Evolutionary conservation across 257 asterid species (phyloP).

Genomic region (Lantana camara): DNA sequence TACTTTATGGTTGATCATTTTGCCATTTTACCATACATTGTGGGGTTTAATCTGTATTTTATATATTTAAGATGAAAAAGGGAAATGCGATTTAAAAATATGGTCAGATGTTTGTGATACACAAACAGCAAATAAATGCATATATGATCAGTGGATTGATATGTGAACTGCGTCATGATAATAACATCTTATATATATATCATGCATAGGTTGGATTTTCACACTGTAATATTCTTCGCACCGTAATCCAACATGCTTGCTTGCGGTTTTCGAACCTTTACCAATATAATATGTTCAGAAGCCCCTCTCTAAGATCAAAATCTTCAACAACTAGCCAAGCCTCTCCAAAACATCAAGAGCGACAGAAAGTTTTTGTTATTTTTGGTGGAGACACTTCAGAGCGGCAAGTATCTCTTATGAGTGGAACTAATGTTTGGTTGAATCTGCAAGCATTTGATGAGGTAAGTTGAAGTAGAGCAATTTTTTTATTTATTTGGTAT

Average conservation of each 20-base stretch:
- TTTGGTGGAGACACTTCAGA: conserved; percentile 92
- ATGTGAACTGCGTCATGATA: conserved; percentile 9
- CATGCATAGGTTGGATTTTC: conserved; percentile 83
- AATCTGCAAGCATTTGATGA: conserved; percentile 78
- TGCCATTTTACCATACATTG: neutral
- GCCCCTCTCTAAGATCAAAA: conserved; percentile 39
- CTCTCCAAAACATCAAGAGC: conserved; percentile 30
- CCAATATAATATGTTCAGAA: conserved; percentile 45
- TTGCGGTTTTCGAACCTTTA: conserved; percentile 68
- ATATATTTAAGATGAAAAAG: neutral
- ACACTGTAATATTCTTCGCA: conserved; percentile 81
- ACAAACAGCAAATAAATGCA: neutral
- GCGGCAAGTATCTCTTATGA: conserved; percentile 93
- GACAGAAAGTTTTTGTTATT: conserved; percentile 65
- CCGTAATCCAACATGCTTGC: conserved; percentile 81
- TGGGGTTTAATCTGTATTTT: too few relatives aligned
- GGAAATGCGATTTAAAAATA: neutral
- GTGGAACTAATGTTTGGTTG: conserved; percentile 96
- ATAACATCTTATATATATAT: conserved; percentile 15
- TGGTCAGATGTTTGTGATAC: neutral
- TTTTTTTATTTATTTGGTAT: neutral
- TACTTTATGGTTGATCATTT: conserved; percentile 27
- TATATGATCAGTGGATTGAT: neutral
- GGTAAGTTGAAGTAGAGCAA: conserved; percentile 48
- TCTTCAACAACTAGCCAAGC: conserved; percentile 39